Conservation (phyloP, 805 yeast species). For the Jamesozyma spencerorum region DNA sequence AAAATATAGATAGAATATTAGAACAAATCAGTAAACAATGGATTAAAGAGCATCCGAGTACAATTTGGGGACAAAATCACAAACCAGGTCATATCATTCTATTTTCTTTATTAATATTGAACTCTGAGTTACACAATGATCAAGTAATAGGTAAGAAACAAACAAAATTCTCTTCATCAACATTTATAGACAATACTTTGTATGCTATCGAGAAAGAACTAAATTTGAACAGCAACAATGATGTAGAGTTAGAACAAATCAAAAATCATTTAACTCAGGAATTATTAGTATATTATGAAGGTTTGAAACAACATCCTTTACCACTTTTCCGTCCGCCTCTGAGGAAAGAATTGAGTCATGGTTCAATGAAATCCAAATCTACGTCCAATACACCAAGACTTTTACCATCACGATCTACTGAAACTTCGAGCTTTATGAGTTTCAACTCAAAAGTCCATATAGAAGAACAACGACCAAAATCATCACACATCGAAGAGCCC, state of each 20-base stretch:
- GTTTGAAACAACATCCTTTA: conserved; percentile 15
- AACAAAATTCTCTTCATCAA: conserved; percentile 33
- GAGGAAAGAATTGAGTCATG: too few relatives aligned
- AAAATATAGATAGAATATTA: conserved; percentile 65
- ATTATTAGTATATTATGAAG: conserved; percentile 16
- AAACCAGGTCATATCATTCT: conserved; percentile 61
- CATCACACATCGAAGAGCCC: not conserved
- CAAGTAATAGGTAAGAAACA: conserved; percentile 25
- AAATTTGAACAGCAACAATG: conserved; percentile 2
- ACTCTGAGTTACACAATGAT: conserved; percentile 67
- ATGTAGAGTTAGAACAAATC: conserved; percentile 4
- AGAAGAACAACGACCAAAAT: not conserved
- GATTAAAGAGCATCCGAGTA: conserved; percentile 39
- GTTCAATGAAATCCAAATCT: too few relatives aligned
- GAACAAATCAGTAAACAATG: conserved; percentile 61
- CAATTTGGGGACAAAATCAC: conserved; percentile 37
- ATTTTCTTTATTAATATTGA: conserved; percentile 61
- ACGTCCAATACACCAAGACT: too few relatives aligned
- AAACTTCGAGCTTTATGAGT: not conserved
- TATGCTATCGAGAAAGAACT: conserved; percentile 34
- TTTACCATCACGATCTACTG: too few relatives aligned
- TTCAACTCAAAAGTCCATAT: not conserved
- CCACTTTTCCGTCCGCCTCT: conserved; percentile 13
- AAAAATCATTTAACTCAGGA: conserved; percentile 11
- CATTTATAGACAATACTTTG: conserved; percentile 43